Evolutionary conservation across 2,329 filamentous ascomycete species (phyloP).

Genomic region (Acrodontium crateriforme): DNA sequence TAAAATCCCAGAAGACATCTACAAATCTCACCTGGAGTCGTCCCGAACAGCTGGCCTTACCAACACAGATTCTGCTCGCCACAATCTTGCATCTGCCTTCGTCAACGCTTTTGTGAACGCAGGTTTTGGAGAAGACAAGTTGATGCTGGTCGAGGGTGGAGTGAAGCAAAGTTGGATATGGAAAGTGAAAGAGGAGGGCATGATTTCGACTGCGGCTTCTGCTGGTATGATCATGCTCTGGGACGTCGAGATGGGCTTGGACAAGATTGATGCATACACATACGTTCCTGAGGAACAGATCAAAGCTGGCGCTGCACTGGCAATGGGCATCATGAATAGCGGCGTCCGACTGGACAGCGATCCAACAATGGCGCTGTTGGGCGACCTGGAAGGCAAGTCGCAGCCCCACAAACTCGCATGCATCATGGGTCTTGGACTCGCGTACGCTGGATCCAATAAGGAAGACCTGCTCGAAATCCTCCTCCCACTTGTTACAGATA

Average conservation of each 20-base stretch:
- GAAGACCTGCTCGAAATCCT: slow-evolving; percentile 75
- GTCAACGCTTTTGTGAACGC: slow-evolving; percentile 97
- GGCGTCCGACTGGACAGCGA: slow-evolving; percentile 83
- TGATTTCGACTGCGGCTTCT: slow-evolving; percentile 92
- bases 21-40: slow-evolving; percentile 97
- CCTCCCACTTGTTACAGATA: slow-evolving; percentile 75
- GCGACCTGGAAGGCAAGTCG: slow-evolving; percentile 67
- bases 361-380: slow-evolving; percentile 74
- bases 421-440: slow-evolving; percentile 90
- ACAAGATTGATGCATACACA: slow-evolving; percentile 90
- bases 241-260: slow-evolving; percentile 83
- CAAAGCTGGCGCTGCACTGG: slow-evolving; percentile 80
- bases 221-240: slow-evolving; percentile 82
- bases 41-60: slow-evolving; percentile 84
- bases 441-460: slow-evolving; percentile 89
- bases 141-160: slow-evolving; percentile 77
- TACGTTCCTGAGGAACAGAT: slow-evolving; percentile 73
- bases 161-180: slow-evolving; percentile 92
- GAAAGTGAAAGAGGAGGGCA: slow-evolving; percentile 98
- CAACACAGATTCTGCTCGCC: slow-evolving; percentile 85
- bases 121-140: slow-evolving; percentile 88
- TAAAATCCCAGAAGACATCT: slow-evolving; percentile 95
- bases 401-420: slow-evolving; percentile 65
- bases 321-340: slow-evolving; percentile 90
- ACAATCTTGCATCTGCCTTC: slow-evolving; percentile 90